Evolutionary conservation across 371 early-diverging fungal genomes (phyloP).

Genomic region (Syncephalis fuscata): DNA sequence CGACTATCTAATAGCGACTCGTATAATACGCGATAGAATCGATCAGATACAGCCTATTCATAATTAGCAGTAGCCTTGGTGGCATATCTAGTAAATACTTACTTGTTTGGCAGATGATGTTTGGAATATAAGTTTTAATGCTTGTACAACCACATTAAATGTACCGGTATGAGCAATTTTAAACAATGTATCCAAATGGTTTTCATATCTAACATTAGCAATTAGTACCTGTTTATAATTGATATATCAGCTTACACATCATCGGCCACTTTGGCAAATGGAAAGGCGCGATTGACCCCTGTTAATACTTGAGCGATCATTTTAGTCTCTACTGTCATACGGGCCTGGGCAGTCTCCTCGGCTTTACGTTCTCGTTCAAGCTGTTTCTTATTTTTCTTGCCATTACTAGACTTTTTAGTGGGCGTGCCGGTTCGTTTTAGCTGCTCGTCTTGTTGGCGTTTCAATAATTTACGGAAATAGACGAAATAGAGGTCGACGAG

Average conservation of each 20-base stretch:
- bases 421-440: constrained; percentile 17
- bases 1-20: constrained; percentile 75
- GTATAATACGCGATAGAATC: constrained; percentile 82
- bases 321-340: constrained; percentile 14
- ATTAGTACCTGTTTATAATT: not conserved
- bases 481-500: constrained; percentile 79
- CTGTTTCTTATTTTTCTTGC: constrained; percentile 21
- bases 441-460: constrained; percentile 9
- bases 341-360: constrained; percentile 28
- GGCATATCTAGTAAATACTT: not conserved
- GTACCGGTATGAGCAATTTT: constrained; percentile 68
- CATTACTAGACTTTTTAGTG: constrained; percentile 10
- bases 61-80: not conserved
- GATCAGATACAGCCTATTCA: constrained; percentile 31
- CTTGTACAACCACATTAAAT: constrained; percentile 84
- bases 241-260: constrained; percentile 25
- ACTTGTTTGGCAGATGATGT: constrained; percentile 27
- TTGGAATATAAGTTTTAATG: constrained; percentile 75
- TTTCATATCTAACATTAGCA: constrained; percentile 26
- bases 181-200: constrained; percentile 74
- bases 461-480: constrained; percentile 68
- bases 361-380: constrained; percentile 27
- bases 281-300: constrained; percentile 91
- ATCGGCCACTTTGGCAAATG: constrained; percentile 68
- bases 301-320: constrained; percentile 86